These are phyloP conservation scores for Fomitopsis palustris DNA, from an alignment of 1,284 basidiomycete genomes.

Conservation along the genomic window DNA sequence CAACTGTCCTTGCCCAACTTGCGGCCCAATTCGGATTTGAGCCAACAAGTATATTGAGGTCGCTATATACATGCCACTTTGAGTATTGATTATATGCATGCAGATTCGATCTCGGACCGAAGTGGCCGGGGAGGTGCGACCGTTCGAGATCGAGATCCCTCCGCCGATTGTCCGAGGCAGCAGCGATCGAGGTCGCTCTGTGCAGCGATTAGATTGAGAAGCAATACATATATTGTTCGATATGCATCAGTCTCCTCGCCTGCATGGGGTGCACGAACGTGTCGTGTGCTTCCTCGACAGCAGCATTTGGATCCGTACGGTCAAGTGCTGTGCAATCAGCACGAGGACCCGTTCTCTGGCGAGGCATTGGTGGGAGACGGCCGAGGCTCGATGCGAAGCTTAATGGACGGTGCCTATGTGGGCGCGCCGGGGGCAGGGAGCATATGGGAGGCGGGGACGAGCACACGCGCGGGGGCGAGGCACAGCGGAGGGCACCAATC, in stretches of 20 bases:
- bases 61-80: no score
- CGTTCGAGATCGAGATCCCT: no score
- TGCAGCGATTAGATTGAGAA: no score
- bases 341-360: not conserved
- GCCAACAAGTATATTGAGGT: no score
- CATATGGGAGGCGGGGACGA: not conserved
- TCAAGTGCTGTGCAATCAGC: not conserved
- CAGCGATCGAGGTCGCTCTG: no score
- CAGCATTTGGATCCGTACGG: not conserved
- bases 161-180: no score
- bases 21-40: no score
- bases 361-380: not conserved
- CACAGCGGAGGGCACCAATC: not conserved
- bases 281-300: not conserved
- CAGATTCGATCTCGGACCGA: no score
- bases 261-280: not conserved
- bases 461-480: not conserved
- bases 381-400: not conserved
- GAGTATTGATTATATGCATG: no score
- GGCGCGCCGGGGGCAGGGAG: not conserved
- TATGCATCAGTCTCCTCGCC: not conserved
- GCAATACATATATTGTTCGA: not conserved
- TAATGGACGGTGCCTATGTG: not conserved
- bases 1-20: no score
- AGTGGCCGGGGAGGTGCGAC: no score